Conservation (phyloP, 306 rosid species). For the Ammopiptanthus mongolicus region DNA sequence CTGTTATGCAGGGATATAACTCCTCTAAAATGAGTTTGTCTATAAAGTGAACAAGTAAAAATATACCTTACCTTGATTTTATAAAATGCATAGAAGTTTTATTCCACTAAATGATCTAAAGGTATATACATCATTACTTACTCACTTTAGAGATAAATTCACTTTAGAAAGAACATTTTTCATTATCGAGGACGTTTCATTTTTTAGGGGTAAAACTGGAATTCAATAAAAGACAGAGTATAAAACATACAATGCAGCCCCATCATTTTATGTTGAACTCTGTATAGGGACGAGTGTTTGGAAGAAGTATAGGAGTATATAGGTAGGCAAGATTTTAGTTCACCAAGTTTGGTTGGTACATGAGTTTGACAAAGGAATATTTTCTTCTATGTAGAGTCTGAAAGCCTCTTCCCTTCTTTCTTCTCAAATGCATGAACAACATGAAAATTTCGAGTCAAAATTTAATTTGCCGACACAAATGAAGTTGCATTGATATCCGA, state of each 20-base stretch:
- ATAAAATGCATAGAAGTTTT: no score
- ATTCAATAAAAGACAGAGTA: background rate
- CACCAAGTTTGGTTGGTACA: conserved; percentile 19
- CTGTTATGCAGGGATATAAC: no score
- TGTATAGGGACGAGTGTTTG: background rate
- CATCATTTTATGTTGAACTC: background rate
- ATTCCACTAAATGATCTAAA: no score
- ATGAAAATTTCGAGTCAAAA: background rate
- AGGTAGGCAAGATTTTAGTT: background rate
- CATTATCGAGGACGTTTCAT: background rate
- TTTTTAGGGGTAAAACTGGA: no score
- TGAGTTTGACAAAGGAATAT: background rate
- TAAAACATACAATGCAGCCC: background rate
- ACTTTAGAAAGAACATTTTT: no score
- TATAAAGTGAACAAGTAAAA: no score
- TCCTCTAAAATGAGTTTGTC: no score
- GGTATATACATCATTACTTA: no score
- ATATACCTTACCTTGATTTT: no score
- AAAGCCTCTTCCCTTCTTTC: background rate
- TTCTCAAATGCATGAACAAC: conserved; percentile 16
- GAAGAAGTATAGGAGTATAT: background rate
- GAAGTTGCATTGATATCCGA: background rate
- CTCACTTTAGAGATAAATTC: no score
- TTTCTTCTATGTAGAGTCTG: background rate
- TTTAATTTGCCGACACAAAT: background rate